phyloP scores from a whole-genome alignment of 2,329 filamentous ascomycete genomes.

The Didymosphaeria variabile region DNA sequence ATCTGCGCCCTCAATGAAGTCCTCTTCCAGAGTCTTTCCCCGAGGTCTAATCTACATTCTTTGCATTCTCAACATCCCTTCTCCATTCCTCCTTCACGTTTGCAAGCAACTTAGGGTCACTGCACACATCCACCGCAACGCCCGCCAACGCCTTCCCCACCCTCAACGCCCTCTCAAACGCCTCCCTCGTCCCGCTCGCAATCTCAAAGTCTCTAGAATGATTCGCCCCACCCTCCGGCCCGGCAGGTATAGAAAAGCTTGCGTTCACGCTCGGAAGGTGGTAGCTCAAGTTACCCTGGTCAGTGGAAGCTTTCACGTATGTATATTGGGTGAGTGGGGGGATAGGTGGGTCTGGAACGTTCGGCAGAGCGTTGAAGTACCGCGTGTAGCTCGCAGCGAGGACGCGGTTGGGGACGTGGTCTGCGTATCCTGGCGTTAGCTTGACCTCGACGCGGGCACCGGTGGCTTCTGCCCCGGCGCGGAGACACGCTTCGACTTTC shows the following conservation, averaged over 20 bases:
- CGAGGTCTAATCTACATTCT: neutral
- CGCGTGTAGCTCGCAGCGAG: constrained; percentile 52
- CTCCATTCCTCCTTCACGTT: constrained; percentile 24
- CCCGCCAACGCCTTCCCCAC: constrained; percentile 49
- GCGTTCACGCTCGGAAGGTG: constrained; percentile 64
- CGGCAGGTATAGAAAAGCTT: constrained; percentile 58
- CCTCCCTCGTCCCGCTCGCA: constrained; percentile 31
- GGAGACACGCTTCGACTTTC: constrained; percentile 54
- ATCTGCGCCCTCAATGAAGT: too few relatives aligned
- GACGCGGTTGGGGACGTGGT: constrained; percentile 64
- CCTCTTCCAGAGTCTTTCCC: too few relatives aligned
- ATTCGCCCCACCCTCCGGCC: constrained; percentile 43
- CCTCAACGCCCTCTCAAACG: constrained; percentile 45
- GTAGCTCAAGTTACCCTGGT: constrained; percentile 68
- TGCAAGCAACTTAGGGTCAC: constrained; percentile 17
- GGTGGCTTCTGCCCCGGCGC: constrained; percentile 59
- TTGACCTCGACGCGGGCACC: constrained; percentile 60
- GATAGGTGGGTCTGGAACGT: constrained; percentile 26
- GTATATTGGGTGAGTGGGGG: constrained; percentile 26
- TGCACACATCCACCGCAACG: constrained; percentile 50
- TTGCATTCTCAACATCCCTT: constrained; percentile 19
- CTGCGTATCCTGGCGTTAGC: constrained; percentile 57
- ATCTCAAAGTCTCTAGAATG: constrained; percentile 49
- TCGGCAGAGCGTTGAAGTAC: constrained; percentile 33
- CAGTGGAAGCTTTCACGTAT: constrained; percentile 62